Evolutionary conservation across 306 rosid genomes (phyloP), one percentile per base, ranked within the genome.

Genomic region (Casuarina cunninghamiana): DNA sequence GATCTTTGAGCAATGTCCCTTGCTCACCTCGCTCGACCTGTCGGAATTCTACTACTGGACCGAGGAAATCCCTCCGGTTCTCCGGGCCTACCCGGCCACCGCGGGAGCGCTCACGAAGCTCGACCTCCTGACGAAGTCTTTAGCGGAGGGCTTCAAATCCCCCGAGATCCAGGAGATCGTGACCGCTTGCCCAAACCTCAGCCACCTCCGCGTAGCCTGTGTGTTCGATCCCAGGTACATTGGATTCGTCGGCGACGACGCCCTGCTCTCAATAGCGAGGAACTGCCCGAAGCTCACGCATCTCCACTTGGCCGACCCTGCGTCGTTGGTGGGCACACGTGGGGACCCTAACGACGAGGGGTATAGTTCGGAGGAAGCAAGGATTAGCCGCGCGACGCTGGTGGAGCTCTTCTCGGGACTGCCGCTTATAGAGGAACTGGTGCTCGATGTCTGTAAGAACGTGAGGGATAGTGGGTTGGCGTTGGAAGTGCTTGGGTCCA

Each of bases 1-100:
- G 6, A 45, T 95, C 4, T 85, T 93, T 44, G 84, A 80, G 26
- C 86, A 81, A n/a, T 95, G 97, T 74, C 82, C 60, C 35, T 74
- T 87, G 1, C 87, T 93, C 2, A 45, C 85, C 21, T 86, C 94
- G 9, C 85, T 95, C 55, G 97, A 95, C 84, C 80, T 93, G 13
- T 93, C 99, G 15, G 79, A 90, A 61, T 95, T 91, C 88, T 95
- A 93, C 81, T 92, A 90, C 90, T 91, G 93, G 90, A 87, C 95
- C 12, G 97, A 95, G 69, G 97, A 95, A 55, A 87, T 95, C 72
- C 90, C 93, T 5, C 96, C 97, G 11, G 90, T 90, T 53, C 84
- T 95, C 1, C 17, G 77, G 5, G 87, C 86, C 0, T 80, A 87
- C 37, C 89, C 85, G 1, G 12, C n/a, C n/a, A 63, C 86, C 6